Evolutionary conservation across 495 filamentous ascomycete species (phyloP).

Genomic region (Chlorociboria aeruginascens): DNA sequence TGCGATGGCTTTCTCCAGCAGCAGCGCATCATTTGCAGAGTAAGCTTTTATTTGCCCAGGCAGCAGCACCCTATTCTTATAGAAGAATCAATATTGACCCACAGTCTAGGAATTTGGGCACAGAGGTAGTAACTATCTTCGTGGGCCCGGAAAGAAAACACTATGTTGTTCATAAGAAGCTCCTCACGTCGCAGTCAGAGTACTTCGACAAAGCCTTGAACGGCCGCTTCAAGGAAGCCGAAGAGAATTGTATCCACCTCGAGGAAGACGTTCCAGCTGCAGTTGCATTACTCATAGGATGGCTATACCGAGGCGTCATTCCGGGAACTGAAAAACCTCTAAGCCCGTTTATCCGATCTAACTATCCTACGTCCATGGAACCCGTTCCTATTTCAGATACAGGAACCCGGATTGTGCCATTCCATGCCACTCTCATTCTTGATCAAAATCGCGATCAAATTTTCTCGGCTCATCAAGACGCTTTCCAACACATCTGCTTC

Average conservation of each 20-base stretch:
- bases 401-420: background rate
- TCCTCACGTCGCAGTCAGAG: conserved; percentile 5
- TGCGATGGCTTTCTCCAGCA: background rate
- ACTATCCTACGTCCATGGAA: too few species aligned
- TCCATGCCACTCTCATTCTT: background rate
- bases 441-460: background rate
- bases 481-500: conserved; percentile 1
- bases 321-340: background rate
- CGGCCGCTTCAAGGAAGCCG: conserved; percentile 12
- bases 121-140: background rate
- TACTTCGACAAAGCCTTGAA: conserved; percentile 14
- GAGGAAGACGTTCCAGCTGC: conserved; percentile 3
- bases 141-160: conserved; percentile 5
- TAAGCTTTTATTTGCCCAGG: background rate
- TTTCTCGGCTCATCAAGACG: background rate
- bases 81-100: background rate
- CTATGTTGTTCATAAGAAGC: conserved; percentile 8
- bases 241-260: conserved; percentile 9
- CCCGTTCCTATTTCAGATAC: background rate
- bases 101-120: conserved; percentile 2
- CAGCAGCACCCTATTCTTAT: background rate
- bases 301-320: conserved; percentile 9
- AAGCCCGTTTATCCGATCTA: background rate
- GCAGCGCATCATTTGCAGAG: conserved; percentile 1
- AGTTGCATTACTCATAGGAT: conserved; percentile 4